Percentiles rank a stretch among this genome's conserved stretches.
phyloP scores from a whole-genome alignment of 352 stramenopile species.

The Phytophthora cactorum region DNA sequence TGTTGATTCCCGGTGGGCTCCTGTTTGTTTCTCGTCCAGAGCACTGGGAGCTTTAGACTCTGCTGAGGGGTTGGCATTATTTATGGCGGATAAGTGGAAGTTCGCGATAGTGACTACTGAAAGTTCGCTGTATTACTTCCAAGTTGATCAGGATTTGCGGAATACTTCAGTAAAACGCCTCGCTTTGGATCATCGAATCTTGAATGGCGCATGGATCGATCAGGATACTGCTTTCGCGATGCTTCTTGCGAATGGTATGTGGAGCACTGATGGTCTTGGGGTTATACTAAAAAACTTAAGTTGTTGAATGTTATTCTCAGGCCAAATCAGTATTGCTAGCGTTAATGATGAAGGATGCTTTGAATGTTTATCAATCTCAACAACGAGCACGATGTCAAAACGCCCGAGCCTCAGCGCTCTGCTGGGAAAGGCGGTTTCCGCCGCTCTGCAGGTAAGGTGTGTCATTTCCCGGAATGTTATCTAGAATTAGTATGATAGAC shows the following conservation, averaged over 20 bases:
- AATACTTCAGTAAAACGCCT: slow-evolving; percentile 12
- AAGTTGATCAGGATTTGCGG: slow-evolving; percentile 18
- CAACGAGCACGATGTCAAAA: slow-evolving; percentile 24
- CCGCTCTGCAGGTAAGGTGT: slow-evolving; percentile 19
- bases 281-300: background rate
- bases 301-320: slow-evolving; percentile 13
- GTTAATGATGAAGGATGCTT: slow-evolving; percentile 3
- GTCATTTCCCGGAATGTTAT: background rate
- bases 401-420: slow-evolving; percentile 30
- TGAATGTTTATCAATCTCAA: slow-evolving; percentile 22
- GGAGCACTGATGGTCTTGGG: background rate
- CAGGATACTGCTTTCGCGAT: slow-evolving; percentile 28
- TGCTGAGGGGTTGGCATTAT: slow-evolving; percentile 14
- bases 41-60: background rate
- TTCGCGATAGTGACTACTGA: slow-evolving; percentile 8
- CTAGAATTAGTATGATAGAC: background rate
- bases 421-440: slow-evolving; percentile 18
- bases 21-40: slow-evolving; percentile 18
- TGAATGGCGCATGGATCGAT: slow-evolving; percentile 26
- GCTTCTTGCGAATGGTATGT: slow-evolving; percentile 39
- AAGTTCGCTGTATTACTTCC: slow-evolving; percentile 14
- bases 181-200: slow-evolving; percentile 17
- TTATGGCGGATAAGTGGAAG: slow-evolving; percentile 21
- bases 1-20: slow-evolving; percentile 21
- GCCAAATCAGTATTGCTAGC: slow-evolving; percentile 31